Percentiles rank a stretch among this genome's conserved stretches.
Conservation (phyloP, 331 rosid genomes). For the Acacia concinna region DNA sequence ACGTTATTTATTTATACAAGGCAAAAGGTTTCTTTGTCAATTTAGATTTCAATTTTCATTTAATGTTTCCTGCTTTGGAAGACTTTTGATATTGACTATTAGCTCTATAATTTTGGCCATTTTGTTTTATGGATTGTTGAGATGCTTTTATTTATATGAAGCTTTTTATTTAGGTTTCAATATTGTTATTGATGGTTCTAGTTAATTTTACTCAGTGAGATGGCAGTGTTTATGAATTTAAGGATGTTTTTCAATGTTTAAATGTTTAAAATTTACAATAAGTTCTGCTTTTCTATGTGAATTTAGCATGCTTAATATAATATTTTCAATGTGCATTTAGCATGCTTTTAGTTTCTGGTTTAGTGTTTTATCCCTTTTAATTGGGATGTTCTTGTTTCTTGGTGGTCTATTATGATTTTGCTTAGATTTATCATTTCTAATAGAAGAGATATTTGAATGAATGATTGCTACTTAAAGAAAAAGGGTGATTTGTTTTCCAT, state of each 20-base stretch:
- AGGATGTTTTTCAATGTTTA: too few species aligned
- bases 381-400: background rate
- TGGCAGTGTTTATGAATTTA: too few species aligned
- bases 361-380: background rate
- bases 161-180: constrained; percentile 1
- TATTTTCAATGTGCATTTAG: background rate
- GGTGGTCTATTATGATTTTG: background rate
- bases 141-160: background rate
- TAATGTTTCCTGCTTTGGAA: background rate
- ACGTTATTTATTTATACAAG: too few species aligned
- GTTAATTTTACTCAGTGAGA: too few species aligned
- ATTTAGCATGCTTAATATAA: too few species aligned
- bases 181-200: too few species aligned
- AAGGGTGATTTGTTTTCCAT: background rate
- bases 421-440: too few species aligned
- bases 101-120: constrained; percentile 4
- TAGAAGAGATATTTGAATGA: too few species aligned
- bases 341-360: too few species aligned
- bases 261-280: background rate
- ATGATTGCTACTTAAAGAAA: too few species aligned
- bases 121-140: background rate
- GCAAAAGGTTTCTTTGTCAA: background rate
- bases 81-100: background rate
- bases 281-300: too few species aligned
- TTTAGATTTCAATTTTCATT: background rate